Conservation (phyloP, 2,329 filamentous ascomycete genomes). For the Venturia carpophila region DNA sequence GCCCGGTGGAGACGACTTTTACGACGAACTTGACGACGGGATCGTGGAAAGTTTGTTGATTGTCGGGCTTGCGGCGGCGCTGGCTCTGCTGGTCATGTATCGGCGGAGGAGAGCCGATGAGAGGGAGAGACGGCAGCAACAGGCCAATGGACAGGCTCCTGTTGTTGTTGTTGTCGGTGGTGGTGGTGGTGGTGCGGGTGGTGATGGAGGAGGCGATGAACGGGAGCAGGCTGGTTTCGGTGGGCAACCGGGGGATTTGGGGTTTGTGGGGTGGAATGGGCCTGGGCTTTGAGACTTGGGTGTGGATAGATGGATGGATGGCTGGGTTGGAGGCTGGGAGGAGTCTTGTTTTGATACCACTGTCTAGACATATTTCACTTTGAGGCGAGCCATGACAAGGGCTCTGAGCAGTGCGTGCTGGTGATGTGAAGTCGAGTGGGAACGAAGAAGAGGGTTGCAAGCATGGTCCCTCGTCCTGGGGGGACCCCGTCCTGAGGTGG, state of each 20-base stretch:
- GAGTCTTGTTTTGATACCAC: slow-evolving; percentile 23
- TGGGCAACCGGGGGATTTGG: slow-evolving; percentile 56
- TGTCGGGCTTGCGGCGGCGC: slow-evolving; percentile 62
- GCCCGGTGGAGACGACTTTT: slow-evolving; percentile 43
- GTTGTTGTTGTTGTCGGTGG: no score
- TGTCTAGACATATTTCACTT: no score
- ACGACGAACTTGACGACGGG: slow-evolving; percentile 52
- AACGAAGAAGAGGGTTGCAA: no score
- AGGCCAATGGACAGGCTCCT: slow-evolving; percentile 22
- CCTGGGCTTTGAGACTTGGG: not conserved
- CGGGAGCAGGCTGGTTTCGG: slow-evolving; percentile 51
- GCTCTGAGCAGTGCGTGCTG: no score
- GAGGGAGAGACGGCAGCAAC: slow-evolving; percentile 31
- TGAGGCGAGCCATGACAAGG: no score
- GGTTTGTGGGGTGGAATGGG: slow-evolving; percentile 56
- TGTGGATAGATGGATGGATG: slow-evolving; percentile 48
- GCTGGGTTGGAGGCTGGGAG: slow-evolving; percentile 49
- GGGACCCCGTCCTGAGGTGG: no score
- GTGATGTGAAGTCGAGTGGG: no score
- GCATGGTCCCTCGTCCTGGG: no score
- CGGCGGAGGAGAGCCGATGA: slow-evolving; percentile 40
- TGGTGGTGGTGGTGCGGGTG: no score
- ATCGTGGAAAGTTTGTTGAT: slow-evolving; percentile 81
- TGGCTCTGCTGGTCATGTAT: slow-evolving; percentile 66
- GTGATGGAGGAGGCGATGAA: slow-evolving; percentile 21